Evolutionary conservation across 2,329 filamentous ascomycete genomes (phyloP), one percentile per base, ranked within the genome.

Genomic region (Microdochium bolleyi): DNA sequence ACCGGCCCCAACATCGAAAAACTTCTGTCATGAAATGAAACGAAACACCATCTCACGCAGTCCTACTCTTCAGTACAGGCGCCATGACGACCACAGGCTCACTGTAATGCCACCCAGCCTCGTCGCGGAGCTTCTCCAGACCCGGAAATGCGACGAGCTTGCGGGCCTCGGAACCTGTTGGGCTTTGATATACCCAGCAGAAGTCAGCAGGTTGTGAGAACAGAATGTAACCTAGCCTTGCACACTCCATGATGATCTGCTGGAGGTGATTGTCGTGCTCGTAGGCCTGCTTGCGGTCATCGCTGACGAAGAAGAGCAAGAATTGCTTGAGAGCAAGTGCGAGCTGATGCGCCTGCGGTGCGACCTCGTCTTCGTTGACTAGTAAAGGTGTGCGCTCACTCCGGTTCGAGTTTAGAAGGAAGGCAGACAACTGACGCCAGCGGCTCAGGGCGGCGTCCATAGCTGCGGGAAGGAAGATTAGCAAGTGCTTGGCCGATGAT

Each of bases 161-260:
- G 14, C 16, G 54, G 5, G 49, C 53, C 19, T 53, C 52, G 3
- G 49, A 27, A 3, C 51, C 54, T 13, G 50, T 53, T 8, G 38
- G 48, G 14, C 32, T 51, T 14, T 58, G 55, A 30, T 60, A 63
- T 2, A 49, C 48, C 50, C 72, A 68, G 1, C 55, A 52, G 62
- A 67, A 73, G 32, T 74, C 71, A 8, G 62, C 61, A 0, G 71
- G 71, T 50, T 76, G 72, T 3, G 72, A 75, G 30, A 75, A 61
- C 7, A 76, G 51, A 19, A 69, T 51, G 53, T 74, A 72, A 11
- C 73, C 73, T 24, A 75, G 61, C 50, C 64, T 70, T 19, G 69
- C 61, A 37, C 67, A 71, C 57, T 74, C 71, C 3, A 65, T 54
- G 19, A 73, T 67, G 13, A 75, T 64, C 13, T 64, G 67, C 48